Evolutionary conservation across 1,284 basidiomycete species (phyloP), one percentile per base, ranked within the genome.

Genomic region (Fomitopsis schrenkii): DNA sequence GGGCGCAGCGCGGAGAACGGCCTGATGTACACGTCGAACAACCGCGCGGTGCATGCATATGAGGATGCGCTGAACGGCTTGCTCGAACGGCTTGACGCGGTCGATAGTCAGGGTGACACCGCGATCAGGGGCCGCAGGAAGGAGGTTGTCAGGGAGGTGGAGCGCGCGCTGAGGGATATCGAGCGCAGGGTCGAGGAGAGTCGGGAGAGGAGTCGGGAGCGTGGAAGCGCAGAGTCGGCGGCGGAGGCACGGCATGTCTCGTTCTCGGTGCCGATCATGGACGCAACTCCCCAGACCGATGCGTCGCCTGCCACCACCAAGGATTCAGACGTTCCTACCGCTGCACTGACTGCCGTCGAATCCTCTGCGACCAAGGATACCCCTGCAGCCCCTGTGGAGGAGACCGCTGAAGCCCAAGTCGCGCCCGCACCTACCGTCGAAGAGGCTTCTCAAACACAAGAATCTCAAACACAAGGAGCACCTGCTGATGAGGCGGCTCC

Each of bases 21-120:
- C 26, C 48, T 59, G 44, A 55, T 53, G 19, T 84, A 78, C 73
- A 78, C 79, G 44, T 55, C 76, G n/a, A 68, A 66, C 63, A 85
- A 85, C 72, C 74, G 74, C 6, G 74, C 80, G 0, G 73, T 85
- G 50, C 83, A 82, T 66, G 74, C 74, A 7, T 80, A 83, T 69
- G 79, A 83, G 62, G 74, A 84, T 59, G 76, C 79, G 22, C 77
- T 92, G 58, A 82, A 83, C 57, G 82, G 82, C 58, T 72, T 93
- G 12, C 76, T 93, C 36, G 80, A 85, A 50, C 77, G 79, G 61
- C 79, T 91, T 5, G 91, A 93, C 66, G 83, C 79, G 0, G 80
- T 92, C 5, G 83, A 88, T 64, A 88, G 84, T 64, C 80, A 79
- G 66, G 90, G 90, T 0, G 80, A 86, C 63, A 71, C 75, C 57